These are phyloP conservation scores for Aspergillus fischeri DNA, from an alignment of 2,329 filamentous ascomycete genomes.

Conservation along the genomic window DNA sequence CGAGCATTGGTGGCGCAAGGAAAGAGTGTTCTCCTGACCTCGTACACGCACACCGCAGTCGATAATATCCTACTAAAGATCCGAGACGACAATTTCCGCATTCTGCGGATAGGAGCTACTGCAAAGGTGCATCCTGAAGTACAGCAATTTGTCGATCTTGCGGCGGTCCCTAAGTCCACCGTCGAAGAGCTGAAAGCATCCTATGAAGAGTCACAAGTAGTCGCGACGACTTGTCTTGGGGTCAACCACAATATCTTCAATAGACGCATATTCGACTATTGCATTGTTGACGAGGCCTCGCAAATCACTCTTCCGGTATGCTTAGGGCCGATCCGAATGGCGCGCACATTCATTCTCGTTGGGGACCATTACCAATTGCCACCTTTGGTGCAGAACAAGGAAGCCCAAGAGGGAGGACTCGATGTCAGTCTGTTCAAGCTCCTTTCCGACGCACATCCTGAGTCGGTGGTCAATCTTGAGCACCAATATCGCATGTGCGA, in stretches of 20 bases:
- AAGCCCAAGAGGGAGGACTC: conserved; percentile 77
- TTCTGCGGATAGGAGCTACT: conserved; percentile 78
- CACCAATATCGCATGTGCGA: conserved; percentile 99
- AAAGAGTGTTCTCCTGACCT: conserved; percentile 89
- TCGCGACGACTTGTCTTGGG: conserved; percentile 91
- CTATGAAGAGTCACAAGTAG: conserved; percentile 82
- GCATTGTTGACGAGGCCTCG: conserved; percentile 95
- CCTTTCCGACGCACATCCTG: conserved; percentile 81
- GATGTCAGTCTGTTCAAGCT: conserved; percentile 93
- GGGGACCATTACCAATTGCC: conserved; percentile 96
- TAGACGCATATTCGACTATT: conserved; percentile 91
- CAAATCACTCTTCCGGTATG: conserved; percentile 96
- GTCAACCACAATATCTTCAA: conserved; percentile 86
- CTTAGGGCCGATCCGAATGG: conserved; percentile 87
- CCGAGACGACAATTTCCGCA: conserved; percentile 68
- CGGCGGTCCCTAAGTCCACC: conserved; percentile 65
- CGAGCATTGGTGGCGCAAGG: conserved; percentile 80
- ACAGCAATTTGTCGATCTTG: conserved; percentile 76
- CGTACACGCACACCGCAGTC: conserved; percentile 95
- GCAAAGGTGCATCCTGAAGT: conserved; percentile 88
- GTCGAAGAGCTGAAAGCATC: conserved; percentile 80
- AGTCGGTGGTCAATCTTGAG: conserved; percentile 83
- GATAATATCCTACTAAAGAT: conserved; percentile 97
- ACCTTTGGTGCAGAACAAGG: conserved; percentile 87
- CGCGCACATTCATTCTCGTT: conserved; percentile 87